Base-by-base conservation (phyloP, 257 asterid genomes). In the Nicotiana paniculata region DNA sequence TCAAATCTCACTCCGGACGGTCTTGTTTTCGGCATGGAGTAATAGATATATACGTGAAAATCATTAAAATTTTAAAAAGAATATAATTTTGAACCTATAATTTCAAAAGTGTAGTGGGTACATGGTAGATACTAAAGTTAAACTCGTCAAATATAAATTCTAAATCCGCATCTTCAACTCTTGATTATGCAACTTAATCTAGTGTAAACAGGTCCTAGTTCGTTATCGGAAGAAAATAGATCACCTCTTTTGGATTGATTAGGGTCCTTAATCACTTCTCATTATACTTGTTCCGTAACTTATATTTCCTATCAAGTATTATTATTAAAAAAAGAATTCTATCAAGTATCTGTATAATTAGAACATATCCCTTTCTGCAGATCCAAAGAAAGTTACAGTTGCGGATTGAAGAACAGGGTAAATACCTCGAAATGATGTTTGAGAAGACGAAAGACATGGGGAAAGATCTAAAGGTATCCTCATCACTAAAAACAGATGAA, bases 381-480 rank as follows among this genome's bases (percentile, higher is more conserved):
- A 89, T 91, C 85, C 98, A 94, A 80, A 89, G 98, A 81, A 91
- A 87, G 78, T 89, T 94, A 87, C 98, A 94, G 85, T 67, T 94
- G 84, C 91, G 93, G 83, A 94, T 94, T 9, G 98, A 94, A 88
- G 97, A 94, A 81, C 98, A 93, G 83, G 98, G 96, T 57, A 91
- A 82, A 85, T 89, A 85, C 84, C 94, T 94, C 55, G 96, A 91
- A 78, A 87, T 86, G 91, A 94, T 94, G 88, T 90, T 94, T 16
- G 95, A 94, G 88, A 93, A 88, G 86, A 97, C 93, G 77, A 86
- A 82, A 81, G 88, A 86, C 85, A 89, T 91, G 86, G 97, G 89
- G 85, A 91, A 90, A 83, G 91, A 90, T 83, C 37, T 66, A 68
- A 88, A 89, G 80, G 66, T 72, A 46, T 46, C 89, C 16, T 78